Percentiles rank a stretch among this genome's conserved stretches.
These are phyloP conservation scores for Boletus eberwhitei DNA, from an alignment of 768 basidiomycete genomes.

Conservation along the genomic window DNA sequence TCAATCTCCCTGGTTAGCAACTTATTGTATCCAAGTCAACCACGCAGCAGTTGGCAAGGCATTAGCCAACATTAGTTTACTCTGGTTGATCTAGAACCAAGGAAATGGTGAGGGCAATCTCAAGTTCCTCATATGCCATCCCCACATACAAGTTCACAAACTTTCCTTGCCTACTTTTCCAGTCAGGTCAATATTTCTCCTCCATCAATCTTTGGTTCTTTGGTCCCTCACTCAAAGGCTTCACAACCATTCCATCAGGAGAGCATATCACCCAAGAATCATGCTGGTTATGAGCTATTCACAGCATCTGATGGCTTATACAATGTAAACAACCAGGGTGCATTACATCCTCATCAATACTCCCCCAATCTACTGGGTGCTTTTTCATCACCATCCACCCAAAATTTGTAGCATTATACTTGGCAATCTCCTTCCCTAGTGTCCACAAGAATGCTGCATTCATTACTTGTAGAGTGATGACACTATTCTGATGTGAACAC, in stretches of 20 bases:
- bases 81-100: conserved; percentile 64
- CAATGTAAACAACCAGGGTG: conserved; percentile 48
- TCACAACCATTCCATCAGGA: conserved; percentile 60
- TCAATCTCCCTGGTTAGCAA: conserved; percentile 59
- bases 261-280: conserved; percentile 65
- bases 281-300: conserved; percentile 68
- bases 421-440: conserved; percentile 38
- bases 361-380: conserved; percentile 24
- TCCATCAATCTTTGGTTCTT: conserved; percentile 47
- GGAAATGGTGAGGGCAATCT: conserved; percentile 79
- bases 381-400: conserved; percentile 38
- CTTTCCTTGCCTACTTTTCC: conserved; percentile 38
- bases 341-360: conserved; percentile 40
- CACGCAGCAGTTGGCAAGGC: conserved; percentile 72
- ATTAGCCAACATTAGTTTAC: conserved; percentile 64
- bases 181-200: conserved; percentile 46
- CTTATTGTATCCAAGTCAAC: conserved; percentile 88
- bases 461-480: conserved; percentile 24
- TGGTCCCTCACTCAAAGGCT: conserved; percentile 44
- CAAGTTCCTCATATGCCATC: conserved; percentile 78
- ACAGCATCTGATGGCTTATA: conserved; percentile 54
- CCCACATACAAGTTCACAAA: conserved; percentile 59
- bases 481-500: conserved; percentile 20
- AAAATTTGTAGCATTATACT: conserved; percentile 36
- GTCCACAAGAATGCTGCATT: conserved; percentile 24